phyloP scores from a whole-genome alignment of 1,284 basidiomycete genomes.

The Cutaneotrichosporon mucoides region DNA sequence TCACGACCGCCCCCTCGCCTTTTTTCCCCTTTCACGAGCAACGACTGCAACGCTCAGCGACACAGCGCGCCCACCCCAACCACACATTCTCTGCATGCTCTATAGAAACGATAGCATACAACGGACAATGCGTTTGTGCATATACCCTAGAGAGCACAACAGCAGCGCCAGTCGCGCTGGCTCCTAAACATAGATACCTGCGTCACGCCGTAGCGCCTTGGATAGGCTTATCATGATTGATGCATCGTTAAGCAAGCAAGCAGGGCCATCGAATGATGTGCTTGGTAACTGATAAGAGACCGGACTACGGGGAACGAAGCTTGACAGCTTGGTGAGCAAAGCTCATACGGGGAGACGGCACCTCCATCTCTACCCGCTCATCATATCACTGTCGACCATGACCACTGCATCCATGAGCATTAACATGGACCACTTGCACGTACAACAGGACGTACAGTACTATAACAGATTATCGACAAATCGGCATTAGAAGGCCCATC shows the following conservation, averaged over 20 bases:
- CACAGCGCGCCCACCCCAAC: not conserved
- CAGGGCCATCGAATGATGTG: too few relatives aligned
- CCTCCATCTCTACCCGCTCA: too few relatives aligned
- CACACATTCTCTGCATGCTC: constrained; percentile 5
- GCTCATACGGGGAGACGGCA: too few relatives aligned
- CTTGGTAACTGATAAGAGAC: too few relatives aligned
- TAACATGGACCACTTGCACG: too few relatives aligned
- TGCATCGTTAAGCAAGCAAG: not conserved
- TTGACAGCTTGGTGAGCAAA: too few relatives aligned
- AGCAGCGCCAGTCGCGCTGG: not conserved
- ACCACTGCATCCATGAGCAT: too few relatives aligned
- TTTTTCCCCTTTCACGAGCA: not conserved
- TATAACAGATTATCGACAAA: too few relatives aligned
- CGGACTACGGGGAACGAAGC: too few relatives aligned
- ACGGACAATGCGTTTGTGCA: constrained; percentile 8
- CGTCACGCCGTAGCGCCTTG: not conserved
- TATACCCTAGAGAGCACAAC: not conserved
- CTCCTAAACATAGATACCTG: not conserved
- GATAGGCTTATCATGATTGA: not conserved
- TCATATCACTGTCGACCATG: too few relatives aligned
- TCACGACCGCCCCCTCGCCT: not conserved
- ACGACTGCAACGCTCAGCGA: not conserved
- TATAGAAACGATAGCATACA: constrained; percentile 8
- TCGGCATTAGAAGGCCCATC: too few relatives aligned
- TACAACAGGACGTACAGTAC: too few relatives aligned